phyloP scores from a whole-genome alignment of 306 rosid species.

The Trifolium repens region DNA sequence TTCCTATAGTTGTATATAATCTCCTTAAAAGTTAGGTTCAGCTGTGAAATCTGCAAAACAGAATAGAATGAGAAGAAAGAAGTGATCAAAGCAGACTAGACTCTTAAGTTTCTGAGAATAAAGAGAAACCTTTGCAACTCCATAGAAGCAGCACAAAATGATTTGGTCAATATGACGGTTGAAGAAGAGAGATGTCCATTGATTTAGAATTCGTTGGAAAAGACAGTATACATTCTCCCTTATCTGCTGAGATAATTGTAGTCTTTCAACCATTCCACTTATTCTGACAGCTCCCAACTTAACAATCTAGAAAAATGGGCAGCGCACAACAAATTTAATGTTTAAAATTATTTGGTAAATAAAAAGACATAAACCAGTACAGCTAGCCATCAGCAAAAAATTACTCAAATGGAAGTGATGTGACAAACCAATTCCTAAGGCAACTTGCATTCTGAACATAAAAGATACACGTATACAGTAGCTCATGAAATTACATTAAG shows the following conservation, averaged over 20 bases:
- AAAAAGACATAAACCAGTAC: conserved; percentile 35
- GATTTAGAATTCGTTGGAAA: conserved; percentile 85
- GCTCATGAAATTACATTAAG: conserved; percentile 13
- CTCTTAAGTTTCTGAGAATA: conserved; percentile 23
- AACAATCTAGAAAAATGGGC: conserved; percentile 57
- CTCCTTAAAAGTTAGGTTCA: conserved; percentile 83
- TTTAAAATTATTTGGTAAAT: conserved; percentile 25
- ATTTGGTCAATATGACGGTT: conserved; percentile 96
- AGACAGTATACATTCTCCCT: conserved; percentile 90
- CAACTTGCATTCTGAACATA: conserved; percentile 13
- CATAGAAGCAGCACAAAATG: conserved; percentile 94
- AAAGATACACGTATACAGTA: not conserved
- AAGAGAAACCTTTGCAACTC: conserved; percentile 81
- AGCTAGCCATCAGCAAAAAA: conserved; percentile 8
- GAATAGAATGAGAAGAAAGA: conserved; percentile 40
- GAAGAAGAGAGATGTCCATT: conserved; percentile 80
- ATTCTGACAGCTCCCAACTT: conserved; percentile 99
- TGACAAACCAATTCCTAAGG: conserved; percentile 23
- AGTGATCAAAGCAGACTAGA: conserved; percentile 31
- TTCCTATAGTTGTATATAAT: conserved; percentile 88
- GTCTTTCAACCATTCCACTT: conserved; percentile 95
- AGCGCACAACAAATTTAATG: conserved; percentile 32
- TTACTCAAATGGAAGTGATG: conserved; percentile 7
- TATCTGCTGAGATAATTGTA: conserved; percentile 85
- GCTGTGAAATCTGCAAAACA: conserved; percentile 86